These are phyloP conservation scores for Adansonia rubrostipa DNA, from an alignment of 441 rosid genomes.

Conservation along the genomic window DNA sequence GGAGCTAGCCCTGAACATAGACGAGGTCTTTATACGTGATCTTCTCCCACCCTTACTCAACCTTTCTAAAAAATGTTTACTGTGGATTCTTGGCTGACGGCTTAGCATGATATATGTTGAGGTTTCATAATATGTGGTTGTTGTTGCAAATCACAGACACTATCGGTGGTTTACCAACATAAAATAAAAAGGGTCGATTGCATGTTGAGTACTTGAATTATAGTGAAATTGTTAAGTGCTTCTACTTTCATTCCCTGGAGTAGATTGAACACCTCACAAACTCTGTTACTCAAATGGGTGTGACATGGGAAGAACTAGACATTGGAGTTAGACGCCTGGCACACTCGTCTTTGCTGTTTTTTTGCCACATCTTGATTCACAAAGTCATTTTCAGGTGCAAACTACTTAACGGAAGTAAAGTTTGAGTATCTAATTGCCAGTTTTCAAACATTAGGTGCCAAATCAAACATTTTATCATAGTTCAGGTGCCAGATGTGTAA, in stretches of 20 bases:
- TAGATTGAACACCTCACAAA: background rate
- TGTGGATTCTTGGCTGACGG: background rate
- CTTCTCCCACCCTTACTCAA: background rate
- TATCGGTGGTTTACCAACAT: background rate
- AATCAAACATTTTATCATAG: background rate
- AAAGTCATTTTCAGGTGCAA: background rate
- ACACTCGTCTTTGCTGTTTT: background rate
- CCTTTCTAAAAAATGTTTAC: background rate
- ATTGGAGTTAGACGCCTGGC: background rate
- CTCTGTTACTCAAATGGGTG: background rate
- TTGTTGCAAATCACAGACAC: background rate
- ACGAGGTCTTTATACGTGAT: background rate
- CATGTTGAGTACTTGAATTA: background rate
- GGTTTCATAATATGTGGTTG: conserved; percentile 8
- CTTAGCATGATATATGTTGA: conserved; percentile 5
- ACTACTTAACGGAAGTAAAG: background rate
- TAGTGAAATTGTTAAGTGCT: background rate
- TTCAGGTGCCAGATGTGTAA: background rate
- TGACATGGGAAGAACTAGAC: background rate
- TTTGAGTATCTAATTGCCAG: background rate
- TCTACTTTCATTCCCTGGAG: background rate
- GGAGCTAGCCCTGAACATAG: background rate
- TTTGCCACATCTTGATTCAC: background rate
- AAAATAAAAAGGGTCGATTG: background rate
- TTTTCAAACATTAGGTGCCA: background rate